A percentile compares a stretch with the other conserved stretches of the same genome.
Evolutionary conservation across 176 grass and related monocot species (phyloP).

Genomic region (Hordeum marinum): DNA sequence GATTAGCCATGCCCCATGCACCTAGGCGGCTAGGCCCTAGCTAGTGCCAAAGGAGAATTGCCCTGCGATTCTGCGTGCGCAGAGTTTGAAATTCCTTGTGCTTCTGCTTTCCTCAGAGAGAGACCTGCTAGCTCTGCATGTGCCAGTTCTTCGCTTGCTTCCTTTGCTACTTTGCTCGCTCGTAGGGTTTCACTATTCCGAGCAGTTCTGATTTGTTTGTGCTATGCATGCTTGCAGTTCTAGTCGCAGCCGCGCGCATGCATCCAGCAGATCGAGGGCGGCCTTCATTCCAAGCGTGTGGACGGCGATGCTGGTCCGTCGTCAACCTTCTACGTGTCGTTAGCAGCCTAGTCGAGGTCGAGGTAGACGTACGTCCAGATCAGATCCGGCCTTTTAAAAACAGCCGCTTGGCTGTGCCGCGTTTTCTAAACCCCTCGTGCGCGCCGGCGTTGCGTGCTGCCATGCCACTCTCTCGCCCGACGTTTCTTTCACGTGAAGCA

Average conservation of each 20-base stretch:
- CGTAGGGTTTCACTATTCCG: too few relatives aligned
- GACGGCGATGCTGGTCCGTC: too few relatives aligned
- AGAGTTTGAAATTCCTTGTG: not conserved
- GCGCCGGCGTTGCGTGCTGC: not conserved
- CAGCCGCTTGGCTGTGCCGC: not conserved
- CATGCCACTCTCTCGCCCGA: not conserved
- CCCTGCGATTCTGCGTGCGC: conserved; percentile 45
- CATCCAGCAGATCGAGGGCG: too few relatives aligned
- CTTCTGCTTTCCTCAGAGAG: too few relatives aligned
- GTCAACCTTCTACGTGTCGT: not conserved
- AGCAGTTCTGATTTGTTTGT: not conserved
- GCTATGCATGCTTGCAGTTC: not conserved
- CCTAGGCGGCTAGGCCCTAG: not conserved
- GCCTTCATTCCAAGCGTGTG: not conserved
- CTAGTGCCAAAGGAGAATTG: conserved; percentile 69
- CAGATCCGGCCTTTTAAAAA: not conserved
- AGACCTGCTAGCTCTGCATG: not conserved
- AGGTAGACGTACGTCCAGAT: not conserved
- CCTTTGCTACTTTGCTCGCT: not conserved
- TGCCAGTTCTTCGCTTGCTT: not conserved
- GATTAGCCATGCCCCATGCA: too few relatives aligned
- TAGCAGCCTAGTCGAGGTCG: not conserved
- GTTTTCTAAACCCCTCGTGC: conserved; percentile 22
- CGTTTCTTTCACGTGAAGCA: not conserved
- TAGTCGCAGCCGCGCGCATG: not conserved